These are phyloP conservation scores for Dillenia suffruticosa DNA, from an alignment of 164 flowering plant genomes.

Conservation along the genomic window DNA sequence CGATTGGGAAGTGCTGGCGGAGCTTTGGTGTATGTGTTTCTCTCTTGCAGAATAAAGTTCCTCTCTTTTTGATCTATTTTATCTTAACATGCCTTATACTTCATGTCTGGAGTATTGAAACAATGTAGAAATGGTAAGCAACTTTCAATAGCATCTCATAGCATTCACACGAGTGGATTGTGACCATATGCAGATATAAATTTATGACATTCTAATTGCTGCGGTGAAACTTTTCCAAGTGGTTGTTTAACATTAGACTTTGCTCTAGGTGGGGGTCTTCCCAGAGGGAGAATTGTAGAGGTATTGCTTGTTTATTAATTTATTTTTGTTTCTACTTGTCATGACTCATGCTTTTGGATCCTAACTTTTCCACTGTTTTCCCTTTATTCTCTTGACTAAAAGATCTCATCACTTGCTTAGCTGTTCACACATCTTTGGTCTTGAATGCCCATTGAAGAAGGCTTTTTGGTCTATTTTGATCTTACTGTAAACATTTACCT, in stretches of 20 bases:
- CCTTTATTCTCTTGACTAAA: too few relatives aligned
- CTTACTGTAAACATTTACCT: too few relatives aligned
- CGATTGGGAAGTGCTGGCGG: slow-evolving; percentile 99
- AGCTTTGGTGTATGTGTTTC: slow-evolving; percentile 78
- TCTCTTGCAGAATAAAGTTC: neutral
- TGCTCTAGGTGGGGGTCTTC: slow-evolving; percentile 97
- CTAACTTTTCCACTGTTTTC: neutral
- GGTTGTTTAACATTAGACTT: slow-evolving; percentile 93
- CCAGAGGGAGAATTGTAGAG: slow-evolving; percentile 98
- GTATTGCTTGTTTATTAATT: slow-evolving; percentile 26
- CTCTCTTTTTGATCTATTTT: neutral
- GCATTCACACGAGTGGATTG: too few relatives aligned
- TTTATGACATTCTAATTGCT: slow-evolving; percentile 8
- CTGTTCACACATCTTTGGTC: too few relatives aligned
- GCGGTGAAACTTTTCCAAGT: slow-evolving; percentile 98
- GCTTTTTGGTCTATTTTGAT: too few relatives aligned
- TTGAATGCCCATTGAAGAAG: too few relatives aligned
- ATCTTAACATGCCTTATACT: neutral
- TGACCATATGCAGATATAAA: neutral
- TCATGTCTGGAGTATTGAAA: neutral
- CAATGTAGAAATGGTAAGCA: too few relatives aligned
- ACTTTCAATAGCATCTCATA: too few relatives aligned
- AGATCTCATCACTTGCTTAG: too few relatives aligned
- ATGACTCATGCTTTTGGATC: neutral
- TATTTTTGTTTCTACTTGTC: neutral